Evolutionary conservation across 179 eudicot genomes (phyloP), one percentile per base, ranked within the genome.

Genomic region (Nepenthes alata): DNA sequence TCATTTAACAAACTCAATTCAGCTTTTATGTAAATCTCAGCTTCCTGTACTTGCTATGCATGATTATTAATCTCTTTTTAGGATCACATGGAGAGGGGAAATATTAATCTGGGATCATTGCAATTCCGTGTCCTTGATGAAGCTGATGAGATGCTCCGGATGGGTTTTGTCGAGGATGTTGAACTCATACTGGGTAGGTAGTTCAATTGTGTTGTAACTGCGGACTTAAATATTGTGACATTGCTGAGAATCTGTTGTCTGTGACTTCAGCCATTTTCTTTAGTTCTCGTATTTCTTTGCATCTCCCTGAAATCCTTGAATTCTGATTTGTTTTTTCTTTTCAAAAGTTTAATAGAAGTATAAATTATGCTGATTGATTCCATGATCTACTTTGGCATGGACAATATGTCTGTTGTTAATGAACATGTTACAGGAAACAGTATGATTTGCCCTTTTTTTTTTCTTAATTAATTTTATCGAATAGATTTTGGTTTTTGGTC

Each of bases 131-230:
- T 89, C 64, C 93, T 93, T 52, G 98, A 93, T 70, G 96, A 93
- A 77, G 89, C 96, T 68, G 98, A 93, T 78, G 98, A 93, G 74
- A 93, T 93, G 97, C 76, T 91, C 54, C 78, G 77, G 69, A 88
- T 88, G 94, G 97, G 97, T 53, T 91, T 91, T 67, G 96, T 93
- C 74, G 96, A 89, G 9, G 98, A 93, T 73, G 96, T 93, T 62
- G 95, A 93, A 70, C 78, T 84, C 57, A 89, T 86, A 51, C 63
- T 93, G 52, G 93, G 98, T 86, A 74, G 41, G 73, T 38, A 39
- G 57, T 64, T 57, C 41, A 8, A 25, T 5, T 47, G 11, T 16
- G n/a, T 47, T 16, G 13, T 60, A 12, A 45, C 25, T 25, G 11
- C 1, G 37, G 53, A 60, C 8, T 3, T 41, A 45, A n/a, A 38